Evolutionary conservation across 768 basidiomycete genomes (phyloP).

Genomic region (Hysterangium stoloniferum): DNA sequence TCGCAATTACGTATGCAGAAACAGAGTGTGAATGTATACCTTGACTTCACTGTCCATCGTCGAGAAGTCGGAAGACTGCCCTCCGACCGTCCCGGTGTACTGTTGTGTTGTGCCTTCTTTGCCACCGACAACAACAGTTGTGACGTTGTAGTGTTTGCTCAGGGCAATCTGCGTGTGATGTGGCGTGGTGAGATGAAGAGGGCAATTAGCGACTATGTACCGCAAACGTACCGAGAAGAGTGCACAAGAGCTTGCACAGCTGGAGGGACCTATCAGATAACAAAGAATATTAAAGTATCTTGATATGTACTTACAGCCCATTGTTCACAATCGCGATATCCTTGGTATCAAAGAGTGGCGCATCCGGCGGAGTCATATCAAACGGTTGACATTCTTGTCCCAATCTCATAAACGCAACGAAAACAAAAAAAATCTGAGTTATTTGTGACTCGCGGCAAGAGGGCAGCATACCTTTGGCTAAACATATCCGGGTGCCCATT

Average conservation of each 20-base stretch:
- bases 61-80: slow-evolving; percentile 50
- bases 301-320: slow-evolving; percentile 37
- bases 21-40: slow-evolving; percentile 32
- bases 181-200: not conserved
- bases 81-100: slow-evolving; percentile 58
- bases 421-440: not conserved
- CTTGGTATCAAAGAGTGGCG: slow-evolving; percentile 40
- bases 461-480: slow-evolving; percentile 27
- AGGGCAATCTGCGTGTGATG: slow-evolving; percentile 42
- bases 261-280: not conserved
- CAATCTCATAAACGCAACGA: slow-evolving; percentile 16
- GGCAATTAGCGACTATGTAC: too few relatives aligned
- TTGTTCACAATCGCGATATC: slow-evolving; percentile 50
- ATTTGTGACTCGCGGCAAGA: too few relatives aligned
- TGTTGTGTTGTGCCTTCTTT: slow-evolving; percentile 39
- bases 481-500: slow-evolving; percentile 45
- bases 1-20: not conserved
- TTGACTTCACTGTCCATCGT: slow-evolving; percentile 56
- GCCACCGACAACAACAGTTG: slow-evolving; percentile 52
- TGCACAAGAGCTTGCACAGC: slow-evolving; percentile 22
- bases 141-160: slow-evolving; percentile 49
- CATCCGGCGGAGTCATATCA: slow-evolving; percentile 29
- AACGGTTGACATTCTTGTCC: slow-evolving; percentile 31
- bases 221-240: slow-evolving; percentile 22
- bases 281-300: slow-evolving; percentile 20